Conservation (phyloP, 2,329 filamentous ascomycete species). For the Pyrenochaeta sp. region DNA sequence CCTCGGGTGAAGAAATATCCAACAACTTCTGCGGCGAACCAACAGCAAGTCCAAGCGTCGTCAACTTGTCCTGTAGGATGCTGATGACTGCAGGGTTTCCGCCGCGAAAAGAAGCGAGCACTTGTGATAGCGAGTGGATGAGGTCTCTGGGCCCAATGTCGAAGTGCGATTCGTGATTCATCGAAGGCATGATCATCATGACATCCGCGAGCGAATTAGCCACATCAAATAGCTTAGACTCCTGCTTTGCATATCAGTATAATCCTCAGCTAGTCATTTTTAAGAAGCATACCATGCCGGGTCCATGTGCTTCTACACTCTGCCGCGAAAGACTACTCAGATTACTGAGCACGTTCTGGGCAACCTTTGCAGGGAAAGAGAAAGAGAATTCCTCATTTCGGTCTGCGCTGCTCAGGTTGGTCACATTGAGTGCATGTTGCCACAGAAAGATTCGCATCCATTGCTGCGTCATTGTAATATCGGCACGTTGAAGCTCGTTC, state of each 20-base stretch:
- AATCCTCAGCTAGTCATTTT: no score
- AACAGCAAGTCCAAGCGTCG: slow-evolving; percentile 34
- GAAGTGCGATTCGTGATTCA: slow-evolving; percentile 43
- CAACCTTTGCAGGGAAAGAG: slow-evolving; percentile 45
- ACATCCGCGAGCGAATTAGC: slow-evolving; percentile 48
- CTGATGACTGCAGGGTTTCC: slow-evolving; percentile 46
- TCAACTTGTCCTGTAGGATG: slow-evolving; percentile 45
- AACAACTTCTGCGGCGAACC: slow-evolving; percentile 42
- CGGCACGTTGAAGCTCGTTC: slow-evolving; percentile 48
- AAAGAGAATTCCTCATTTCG: slow-evolving; percentile 47
- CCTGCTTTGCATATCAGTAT: slow-evolving; percentile 22
- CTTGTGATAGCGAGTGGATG: slow-evolving; percentile 42
- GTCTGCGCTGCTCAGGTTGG: slow-evolving; percentile 38
- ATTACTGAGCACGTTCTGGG: slow-evolving; percentile 43
- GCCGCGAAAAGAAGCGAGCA: slow-evolving; percentile 42
- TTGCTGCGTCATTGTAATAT: slow-evolving; percentile 49
- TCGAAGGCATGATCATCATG: slow-evolving; percentile 47
- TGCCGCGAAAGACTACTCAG: slow-evolving; percentile 40
- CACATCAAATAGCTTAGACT: slow-evolving; percentile 48
- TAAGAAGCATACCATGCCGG: slow-evolving; percentile 42
- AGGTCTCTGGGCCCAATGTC: slow-evolving; percentile 44
- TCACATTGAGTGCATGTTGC: slow-evolving; percentile 48
- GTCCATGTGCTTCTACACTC: slow-evolving; percentile 47
- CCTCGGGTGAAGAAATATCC: slow-evolving; percentile 43
- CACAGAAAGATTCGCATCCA: slow-evolving; percentile 50